A percentile compares a stretch with the other conserved stretches of the same genome.
These are phyloP conservation scores for Persicaria maculosa DNA, from an alignment of 148 eudicot genomes.

Conservation along the genomic window DNA sequence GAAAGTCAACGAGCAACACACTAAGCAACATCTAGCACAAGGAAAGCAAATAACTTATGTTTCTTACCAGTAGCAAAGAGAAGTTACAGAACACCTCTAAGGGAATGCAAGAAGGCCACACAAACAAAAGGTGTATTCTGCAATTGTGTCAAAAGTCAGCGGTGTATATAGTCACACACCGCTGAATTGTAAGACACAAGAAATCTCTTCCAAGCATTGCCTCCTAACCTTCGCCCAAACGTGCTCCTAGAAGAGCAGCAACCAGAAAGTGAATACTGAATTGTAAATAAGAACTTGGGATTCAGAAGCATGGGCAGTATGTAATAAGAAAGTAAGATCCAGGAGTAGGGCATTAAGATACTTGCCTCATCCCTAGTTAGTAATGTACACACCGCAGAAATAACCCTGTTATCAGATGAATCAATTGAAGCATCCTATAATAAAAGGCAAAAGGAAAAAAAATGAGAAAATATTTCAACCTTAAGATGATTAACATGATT, in stretches of 20 bases:
- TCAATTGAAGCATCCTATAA: slow-evolving; percentile 96
- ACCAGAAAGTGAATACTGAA: neutral
- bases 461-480: slow-evolving; percentile 12
- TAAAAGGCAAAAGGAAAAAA: slow-evolving; percentile 8
- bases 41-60: too few species aligned
- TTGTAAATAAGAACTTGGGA: neutral
- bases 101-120: too few species aligned
- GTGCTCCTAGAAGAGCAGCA: neutral
- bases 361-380: slow-evolving; percentile 80
- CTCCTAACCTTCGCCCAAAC: neutral
- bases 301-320: neutral
- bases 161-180: too few species aligned
- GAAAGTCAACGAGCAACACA: too few species aligned
- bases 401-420: slow-evolving; percentile 88
- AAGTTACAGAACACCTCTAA: too few species aligned
- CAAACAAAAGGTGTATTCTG: too few species aligned
- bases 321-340: neutral
- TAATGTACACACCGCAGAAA: slow-evolving; percentile 71
- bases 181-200: neutral
- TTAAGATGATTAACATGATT: slow-evolving; percentile 1
- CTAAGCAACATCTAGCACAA: too few species aligned
- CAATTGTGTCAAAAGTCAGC: too few species aligned
- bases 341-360: neutral
- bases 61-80: too few species aligned
- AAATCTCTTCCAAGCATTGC: neutral